Evolutionary conservation across 169 alveolate genomes (phyloP).

Genomic region (Cystoisospora suis): DNA sequence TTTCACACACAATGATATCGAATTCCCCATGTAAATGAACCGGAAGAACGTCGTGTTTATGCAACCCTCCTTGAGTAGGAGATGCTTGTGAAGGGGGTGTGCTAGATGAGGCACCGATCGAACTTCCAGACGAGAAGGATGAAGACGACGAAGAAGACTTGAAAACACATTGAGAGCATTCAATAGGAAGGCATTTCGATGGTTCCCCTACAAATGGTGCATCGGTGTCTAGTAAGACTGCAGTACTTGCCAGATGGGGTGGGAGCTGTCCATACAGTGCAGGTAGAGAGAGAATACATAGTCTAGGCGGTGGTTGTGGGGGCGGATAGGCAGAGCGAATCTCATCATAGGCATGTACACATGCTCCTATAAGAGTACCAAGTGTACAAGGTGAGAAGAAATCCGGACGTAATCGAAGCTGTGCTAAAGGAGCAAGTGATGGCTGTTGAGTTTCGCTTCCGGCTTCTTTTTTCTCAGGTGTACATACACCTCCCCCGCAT

Average conservation of each 20-base stretch:
- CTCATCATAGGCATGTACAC: slow-evolving; percentile 11
- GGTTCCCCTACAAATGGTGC: neutral
- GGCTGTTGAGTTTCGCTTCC: too few species aligned
- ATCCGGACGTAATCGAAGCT: slow-evolving; percentile 13
- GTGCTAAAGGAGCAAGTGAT: too few species aligned
- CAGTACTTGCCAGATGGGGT: neutral
- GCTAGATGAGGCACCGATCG: neutral
- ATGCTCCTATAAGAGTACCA: slow-evolving; percentile 2
- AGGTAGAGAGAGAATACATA: slow-evolving; percentile 15
- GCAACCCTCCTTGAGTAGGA: neutral
- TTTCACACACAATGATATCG: slow-evolving; percentile 21
- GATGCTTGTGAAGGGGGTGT: too few species aligned
- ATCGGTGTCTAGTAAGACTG: slow-evolving; percentile 12
- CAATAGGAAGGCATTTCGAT: neutral
- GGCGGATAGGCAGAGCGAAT: slow-evolving; percentile 19
- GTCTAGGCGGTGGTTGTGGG: slow-evolving; percentile 1
- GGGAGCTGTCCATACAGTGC: slow-evolving; percentile 22
- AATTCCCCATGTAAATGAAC: neutral
- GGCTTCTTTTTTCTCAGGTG: too few species aligned
- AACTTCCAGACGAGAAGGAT: neutral
- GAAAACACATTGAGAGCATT: neutral
- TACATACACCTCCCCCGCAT: too few species aligned
- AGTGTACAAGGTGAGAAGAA: slow-evolving; percentile 10
- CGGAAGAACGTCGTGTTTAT: neutral
- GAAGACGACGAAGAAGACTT: neutral